These are phyloP conservation scores for Neopestalotiopsis clavispora DNA, from an alignment of 2,329 filamentous ascomycete species.

Conservation along the genomic window DNA sequence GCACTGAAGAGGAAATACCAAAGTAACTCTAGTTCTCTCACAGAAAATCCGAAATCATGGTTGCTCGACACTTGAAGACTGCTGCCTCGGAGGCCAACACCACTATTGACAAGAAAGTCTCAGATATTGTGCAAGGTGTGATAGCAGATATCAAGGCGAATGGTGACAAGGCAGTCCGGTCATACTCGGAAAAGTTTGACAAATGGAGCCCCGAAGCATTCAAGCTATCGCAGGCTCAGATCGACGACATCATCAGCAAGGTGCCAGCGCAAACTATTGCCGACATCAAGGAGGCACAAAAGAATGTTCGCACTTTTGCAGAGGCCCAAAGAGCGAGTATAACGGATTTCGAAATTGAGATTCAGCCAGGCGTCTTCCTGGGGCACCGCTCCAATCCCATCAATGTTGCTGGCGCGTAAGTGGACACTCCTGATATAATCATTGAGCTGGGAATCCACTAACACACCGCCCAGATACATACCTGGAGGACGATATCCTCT, in stretches of 20 bases:
- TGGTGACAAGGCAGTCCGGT: slow-evolving; percentile 53
- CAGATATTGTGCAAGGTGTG: slow-evolving; percentile 49
- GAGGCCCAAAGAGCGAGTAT: slow-evolving; percentile 49
- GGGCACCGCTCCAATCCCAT: slow-evolving; percentile 58
- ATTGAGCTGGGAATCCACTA: not conserved
- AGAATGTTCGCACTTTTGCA: slow-evolving; percentile 54
- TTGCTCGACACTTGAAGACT: slow-evolving; percentile 27
- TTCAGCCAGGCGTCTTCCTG: slow-evolving; percentile 52
- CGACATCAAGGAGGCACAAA: slow-evolving; percentile 48
- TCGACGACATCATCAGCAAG: slow-evolving; percentile 47
- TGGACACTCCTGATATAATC: not conserved
- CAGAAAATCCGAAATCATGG: slow-evolving; percentile 21
- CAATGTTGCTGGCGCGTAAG: slow-evolving; percentile 46
- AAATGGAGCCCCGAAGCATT: slow-evolving; percentile 55
- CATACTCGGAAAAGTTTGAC: slow-evolving; percentile 58
- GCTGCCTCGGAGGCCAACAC: slow-evolving; percentile 24
- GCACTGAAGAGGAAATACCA: not conserved
- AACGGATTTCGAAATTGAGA: slow-evolving; percentile 57
- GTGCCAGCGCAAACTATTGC: slow-evolving; percentile 47
- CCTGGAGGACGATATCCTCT: slow-evolving; percentile 58
- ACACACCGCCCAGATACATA: slow-evolving; percentile 41
- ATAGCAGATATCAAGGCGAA: slow-evolving; percentile 51
- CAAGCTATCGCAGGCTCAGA: slow-evolving; percentile 50
- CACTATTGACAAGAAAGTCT: slow-evolving; percentile 35
- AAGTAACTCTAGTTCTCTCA: not conserved